These are phyloP conservation scores for Trypanosoma scelopori DNA, from an alignment of 208 protist species.

Conservation along the genomic window DNA sequence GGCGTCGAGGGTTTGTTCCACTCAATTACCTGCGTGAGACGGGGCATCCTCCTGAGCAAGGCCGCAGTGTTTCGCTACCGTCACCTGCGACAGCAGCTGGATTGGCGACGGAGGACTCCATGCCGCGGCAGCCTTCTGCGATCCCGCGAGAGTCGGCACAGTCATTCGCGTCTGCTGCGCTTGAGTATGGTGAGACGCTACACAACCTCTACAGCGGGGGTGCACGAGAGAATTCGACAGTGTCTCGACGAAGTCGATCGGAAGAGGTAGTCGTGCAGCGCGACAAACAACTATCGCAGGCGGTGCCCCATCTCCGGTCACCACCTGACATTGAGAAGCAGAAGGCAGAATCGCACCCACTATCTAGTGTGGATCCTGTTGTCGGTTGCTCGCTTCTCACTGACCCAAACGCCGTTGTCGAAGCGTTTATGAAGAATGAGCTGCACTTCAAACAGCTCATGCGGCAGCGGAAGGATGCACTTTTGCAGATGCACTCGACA, in stretches of 20 bases:
- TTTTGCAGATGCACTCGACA: conserved; percentile 52
- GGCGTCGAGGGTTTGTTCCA: conserved; percentile 75
- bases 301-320: neutral
- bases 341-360: neutral
- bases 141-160: neutral
- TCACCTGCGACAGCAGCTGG: neutral
- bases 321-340: conserved; percentile 4
- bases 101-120: neutral
- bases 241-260: neutral
- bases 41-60: neutral
- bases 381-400: conserved; percentile 38
- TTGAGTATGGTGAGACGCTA: conserved; percentile 22
- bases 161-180: conserved; percentile 18
- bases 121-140: conserved; percentile 5
- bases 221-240: neutral
- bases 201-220: conserved; percentile 12
- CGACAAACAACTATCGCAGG: neutral
- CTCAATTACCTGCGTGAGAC: conserved; percentile 61
- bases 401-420: conserved; percentile 60
- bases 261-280: neutral
- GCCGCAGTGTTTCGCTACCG: neutral
- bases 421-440: conserved; percentile 85
- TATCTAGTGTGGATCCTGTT: neutral
- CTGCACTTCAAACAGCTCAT: conserved; percentile 83
- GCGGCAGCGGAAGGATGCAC: conserved; percentile 57